These are phyloP conservation scores for Chrysanthemum lavandulifolium DNA, from an alignment of 129 eudicot species.

Conservation along the genomic window DNA sequence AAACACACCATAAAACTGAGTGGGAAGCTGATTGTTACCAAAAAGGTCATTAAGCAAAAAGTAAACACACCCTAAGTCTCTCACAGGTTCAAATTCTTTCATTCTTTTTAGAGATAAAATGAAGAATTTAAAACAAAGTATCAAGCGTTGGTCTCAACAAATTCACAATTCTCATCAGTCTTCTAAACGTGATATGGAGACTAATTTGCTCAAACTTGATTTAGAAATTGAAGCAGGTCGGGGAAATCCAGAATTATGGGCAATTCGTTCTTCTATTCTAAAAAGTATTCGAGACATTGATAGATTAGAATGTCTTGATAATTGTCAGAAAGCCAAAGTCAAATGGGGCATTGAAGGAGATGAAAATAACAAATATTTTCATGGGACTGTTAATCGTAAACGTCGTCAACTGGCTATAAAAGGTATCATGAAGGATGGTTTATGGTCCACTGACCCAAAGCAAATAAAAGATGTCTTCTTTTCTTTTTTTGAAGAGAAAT, in stretches of 20 bases:
- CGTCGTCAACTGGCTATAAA: neutral
- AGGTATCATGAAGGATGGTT: neutral
- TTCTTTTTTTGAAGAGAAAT: constrained; percentile 1
- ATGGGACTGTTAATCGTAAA: neutral
- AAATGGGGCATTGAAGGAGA: neutral
- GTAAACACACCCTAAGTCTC: neutral
- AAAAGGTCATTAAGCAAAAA: too few species aligned
- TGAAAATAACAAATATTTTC: neutral
- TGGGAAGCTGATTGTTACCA: too few species aligned
- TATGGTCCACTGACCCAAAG: neutral
- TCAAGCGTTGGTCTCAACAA: neutral
- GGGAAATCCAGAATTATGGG: neutral
- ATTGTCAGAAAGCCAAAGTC: neutral
- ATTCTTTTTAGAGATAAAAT: constrained; percentile 1
- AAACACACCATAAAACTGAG: too few species aligned
- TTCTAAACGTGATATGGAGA: neutral
- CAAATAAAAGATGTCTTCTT: neutral
- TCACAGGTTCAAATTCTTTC: neutral
- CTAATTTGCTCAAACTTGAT: neutral
- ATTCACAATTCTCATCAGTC: neutral
- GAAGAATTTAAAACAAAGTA: neutral
- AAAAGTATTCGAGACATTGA: neutral
- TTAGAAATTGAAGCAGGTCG: neutral
- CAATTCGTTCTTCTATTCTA: neutral
- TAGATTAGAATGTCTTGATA: neutral